Evolutionary conservation across 1,284 basidiomycete species (phyloP).

Genomic region (Termitomyces sp.): DNA sequence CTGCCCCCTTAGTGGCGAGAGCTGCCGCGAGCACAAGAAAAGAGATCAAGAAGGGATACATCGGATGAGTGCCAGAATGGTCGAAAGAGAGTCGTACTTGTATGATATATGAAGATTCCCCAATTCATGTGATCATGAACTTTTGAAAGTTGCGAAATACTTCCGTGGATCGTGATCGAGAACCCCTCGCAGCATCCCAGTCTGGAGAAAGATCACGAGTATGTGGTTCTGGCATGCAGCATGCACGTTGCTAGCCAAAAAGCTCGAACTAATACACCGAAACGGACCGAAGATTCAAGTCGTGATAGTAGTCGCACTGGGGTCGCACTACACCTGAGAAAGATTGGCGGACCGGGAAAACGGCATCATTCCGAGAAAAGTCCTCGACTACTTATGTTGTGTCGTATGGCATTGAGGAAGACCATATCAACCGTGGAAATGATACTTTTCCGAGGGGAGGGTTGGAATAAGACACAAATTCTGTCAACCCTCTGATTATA

Average conservation of each 20-base stretch:
- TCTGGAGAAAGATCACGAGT: conserved; percentile 9
- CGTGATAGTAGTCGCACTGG: background rate
- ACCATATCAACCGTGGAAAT: background rate
- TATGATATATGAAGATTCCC: background rate
- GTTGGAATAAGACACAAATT: background rate
- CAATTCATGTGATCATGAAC: background rate
- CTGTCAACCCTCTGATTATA: background rate
- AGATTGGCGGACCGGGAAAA: conserved; percentile 6
- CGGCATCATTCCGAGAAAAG: background rate
- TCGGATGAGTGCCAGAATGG: conserved; percentile 5
- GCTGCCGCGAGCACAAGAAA: conserved; percentile 12
- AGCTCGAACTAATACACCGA: background rate
- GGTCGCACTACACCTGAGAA: background rate
- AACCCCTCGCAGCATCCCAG: background rate
- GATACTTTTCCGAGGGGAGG: background rate
- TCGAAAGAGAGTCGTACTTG: conserved; percentile 1
- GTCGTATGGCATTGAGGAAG: background rate
- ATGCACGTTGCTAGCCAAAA: background rate
- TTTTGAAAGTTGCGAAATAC: background rate
- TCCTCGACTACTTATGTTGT: background rate
- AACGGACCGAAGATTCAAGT: conserved; percentile 5
- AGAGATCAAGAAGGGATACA: conserved; percentile 12
- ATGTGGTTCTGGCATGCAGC: background rate
- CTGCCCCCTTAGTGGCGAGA: conserved; percentile 25
- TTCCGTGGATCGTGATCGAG: background rate